Conservation (phyloP, 1,139 yeast species). For the Blastobotrys proliferans region DNA sequence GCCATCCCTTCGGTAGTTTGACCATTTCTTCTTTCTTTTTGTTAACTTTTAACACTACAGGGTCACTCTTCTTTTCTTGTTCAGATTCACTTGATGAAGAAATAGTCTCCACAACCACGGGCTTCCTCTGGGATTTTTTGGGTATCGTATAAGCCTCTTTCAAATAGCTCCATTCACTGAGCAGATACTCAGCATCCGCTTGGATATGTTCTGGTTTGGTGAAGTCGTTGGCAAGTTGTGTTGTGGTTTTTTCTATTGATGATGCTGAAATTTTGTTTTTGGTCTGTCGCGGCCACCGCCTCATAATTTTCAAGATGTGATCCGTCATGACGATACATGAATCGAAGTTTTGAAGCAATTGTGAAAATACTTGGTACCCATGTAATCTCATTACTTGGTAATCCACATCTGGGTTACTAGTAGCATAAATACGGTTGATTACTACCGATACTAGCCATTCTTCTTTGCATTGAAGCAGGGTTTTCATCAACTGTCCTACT, state of each 20-base stretch:
- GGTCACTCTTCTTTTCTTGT: slow-evolving; percentile 10
- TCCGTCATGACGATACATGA: slow-evolving; percentile 36
- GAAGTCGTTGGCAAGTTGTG: slow-evolving; percentile 37
- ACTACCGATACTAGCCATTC: slow-evolving; percentile 57
- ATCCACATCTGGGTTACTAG: slow-evolving; percentile 54
- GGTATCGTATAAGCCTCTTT: slow-evolving; percentile 86
- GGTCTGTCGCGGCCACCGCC: slow-evolving; percentile 76
- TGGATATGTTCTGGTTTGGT: slow-evolving; percentile 31
- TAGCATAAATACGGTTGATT: slow-evolving; percentile 58
- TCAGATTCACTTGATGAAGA: not conserved
- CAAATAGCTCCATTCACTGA: slow-evolving; percentile 67
- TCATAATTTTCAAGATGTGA: slow-evolving; percentile 42
- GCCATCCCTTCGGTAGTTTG: slow-evolving; percentile 34
- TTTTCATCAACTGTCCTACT: slow-evolving; percentile 77
- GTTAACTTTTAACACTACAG: slow-evolving; percentile 1
- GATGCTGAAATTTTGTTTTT: slow-evolving; percentile 78
- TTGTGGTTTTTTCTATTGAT: slow-evolving; percentile 64
- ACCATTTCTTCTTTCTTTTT: not conserved
- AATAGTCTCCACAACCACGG: not conserved
- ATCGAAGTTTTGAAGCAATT: slow-evolving; percentile 45
- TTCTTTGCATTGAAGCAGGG: slow-evolving; percentile 67
- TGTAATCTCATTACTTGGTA: slow-evolving; percentile 68
- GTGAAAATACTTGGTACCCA: slow-evolving; percentile 77
- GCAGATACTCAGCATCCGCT: slow-evolving; percentile 43
- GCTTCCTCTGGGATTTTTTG: slow-evolving; percentile 31